Evolutionary conservation across 2,329 filamentous ascomycete genomes (phyloP).

Genomic region (Verticillium alfalfae): DNA sequence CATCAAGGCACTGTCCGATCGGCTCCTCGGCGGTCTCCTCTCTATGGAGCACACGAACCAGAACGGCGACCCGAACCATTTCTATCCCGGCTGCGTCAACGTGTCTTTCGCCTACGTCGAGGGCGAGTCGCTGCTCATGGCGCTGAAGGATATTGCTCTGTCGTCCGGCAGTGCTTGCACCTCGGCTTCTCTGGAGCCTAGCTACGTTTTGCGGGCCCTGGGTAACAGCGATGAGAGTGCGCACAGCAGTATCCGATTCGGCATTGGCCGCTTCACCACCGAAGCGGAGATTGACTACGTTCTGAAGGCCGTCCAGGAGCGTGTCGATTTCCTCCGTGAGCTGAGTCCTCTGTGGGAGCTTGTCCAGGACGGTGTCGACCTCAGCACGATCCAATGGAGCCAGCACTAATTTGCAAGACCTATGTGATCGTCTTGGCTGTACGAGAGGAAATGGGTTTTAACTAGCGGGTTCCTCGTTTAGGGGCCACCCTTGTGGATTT

Average conservation of each 20-base stretch:
- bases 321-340: conserved; percentile 89
- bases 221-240: conserved; percentile 97
- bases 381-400: conserved; percentile 97
- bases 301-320: conserved; percentile 83
- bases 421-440: background rate
- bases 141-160: conserved; percentile 92
- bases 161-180: conserved; percentile 97
- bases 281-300: conserved; percentile 96
- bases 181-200: conserved; percentile 91
- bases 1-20: conserved; percentile 76
- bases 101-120: conserved; percentile 98
- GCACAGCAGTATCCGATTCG: conserved; percentile 95
- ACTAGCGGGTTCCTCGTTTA: background rate
- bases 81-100: conserved; percentile 97
- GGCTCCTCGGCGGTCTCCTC: conserved; percentile 75
- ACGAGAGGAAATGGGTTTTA: background rate
- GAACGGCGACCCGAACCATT: conserved; percentile 76
- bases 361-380: conserved; percentile 91
- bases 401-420: conserved; percentile 62
- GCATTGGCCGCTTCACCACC: conserved; percentile 94
- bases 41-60: conserved; percentile 86
- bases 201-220: conserved; percentile 88
- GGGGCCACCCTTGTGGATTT: background rate
- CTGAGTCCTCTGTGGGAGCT: conserved; percentile 95
- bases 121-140: conserved; percentile 96